A percentile compares a stretch with the other conserved stretches of the same genome.
These are phyloP conservation scores for Xylaria sp. DNA, from an alignment of 2,329 filamentous ascomycete species.

Conservation along the genomic window DNA sequence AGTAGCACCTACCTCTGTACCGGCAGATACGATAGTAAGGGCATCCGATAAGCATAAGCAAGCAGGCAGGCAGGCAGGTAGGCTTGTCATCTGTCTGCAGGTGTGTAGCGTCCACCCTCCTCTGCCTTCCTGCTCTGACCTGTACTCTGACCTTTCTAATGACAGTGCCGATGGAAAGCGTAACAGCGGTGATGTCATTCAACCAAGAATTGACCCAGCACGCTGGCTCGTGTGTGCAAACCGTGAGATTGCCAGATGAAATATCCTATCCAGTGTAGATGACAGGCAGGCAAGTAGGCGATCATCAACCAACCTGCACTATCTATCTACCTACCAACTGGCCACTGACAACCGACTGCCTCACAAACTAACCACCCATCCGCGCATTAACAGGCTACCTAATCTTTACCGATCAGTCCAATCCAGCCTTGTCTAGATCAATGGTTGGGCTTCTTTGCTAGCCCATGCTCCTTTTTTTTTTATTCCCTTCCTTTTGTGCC, in stretches of 20 bases:
- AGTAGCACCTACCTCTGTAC: background rate
- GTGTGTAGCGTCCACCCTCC: constrained; percentile 14
- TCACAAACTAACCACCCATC: background rate
- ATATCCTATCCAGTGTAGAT: background rate
- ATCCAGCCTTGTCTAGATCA: constrained; percentile 35
- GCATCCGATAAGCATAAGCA: no score
- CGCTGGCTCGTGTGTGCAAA: constrained; percentile 20
- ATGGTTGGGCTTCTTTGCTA: constrained; percentile 43
- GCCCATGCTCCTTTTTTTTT: constrained; percentile 35
- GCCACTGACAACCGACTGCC: constrained; percentile 14
- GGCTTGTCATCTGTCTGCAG: constrained; percentile 19
- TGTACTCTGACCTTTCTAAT: background rate
- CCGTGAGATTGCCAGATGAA: constrained; percentile 12
- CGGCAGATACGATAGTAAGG: no score
- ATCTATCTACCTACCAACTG: no score
- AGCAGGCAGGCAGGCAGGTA: background rate
- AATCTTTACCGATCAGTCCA: constrained; percentile 14
- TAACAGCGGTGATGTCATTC: constrained; percentile 21
- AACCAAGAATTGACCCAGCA: constrained; percentile 15
- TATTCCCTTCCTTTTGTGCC: constrained; percentile 40
- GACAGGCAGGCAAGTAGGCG: no score
- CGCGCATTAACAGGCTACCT: background rate
- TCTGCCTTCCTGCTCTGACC: background rate
- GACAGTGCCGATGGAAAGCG: constrained; percentile 20
- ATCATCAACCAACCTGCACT: constrained; percentile 2